Base-by-base conservation (phyloP, 2,329 filamentous ascomycete species). In the Corynespora cassiicola region DNA sequence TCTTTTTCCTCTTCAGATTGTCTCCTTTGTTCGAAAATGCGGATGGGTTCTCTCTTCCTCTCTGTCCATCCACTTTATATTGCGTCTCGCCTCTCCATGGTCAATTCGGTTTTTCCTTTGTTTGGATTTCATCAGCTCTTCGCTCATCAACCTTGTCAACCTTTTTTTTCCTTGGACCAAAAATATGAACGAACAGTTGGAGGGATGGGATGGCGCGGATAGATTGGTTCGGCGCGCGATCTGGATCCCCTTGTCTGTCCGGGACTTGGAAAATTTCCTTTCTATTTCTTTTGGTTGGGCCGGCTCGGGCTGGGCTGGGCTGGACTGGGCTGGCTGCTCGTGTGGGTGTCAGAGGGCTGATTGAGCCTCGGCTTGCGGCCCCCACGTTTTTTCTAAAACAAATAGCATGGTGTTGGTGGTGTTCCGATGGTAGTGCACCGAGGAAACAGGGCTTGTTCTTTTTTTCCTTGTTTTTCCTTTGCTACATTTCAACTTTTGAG, bases 361-460 rank as follows among this genome's bases (percentile, higher is more conserved):
- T n/a, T n/a, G n/a, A n/a, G n/a, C n/a, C n/a, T n/a, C n/a, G n/a
- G n/a, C n/a, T n/a, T n/a, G n/a, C n/a, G n/a, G n/a, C n/a, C n/a
- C n/a, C n/a, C n/a, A n/a, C n/a, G n/a, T n/a, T n/a, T n/a, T n/a
- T n/a, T n/a, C n/a, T n/a, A n/a, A n/a, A n/a, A n/a, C n/a, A n/a
- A n/a, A n/a, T n/a, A 64, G 61, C 61, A 61, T 53, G 63, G 63
- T 59, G 61, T 65, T 65, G 61, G 58, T 45, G 62, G 62, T 54
- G 56, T 65, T 64, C 55, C 54, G 54, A 55, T 40, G 56, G 55
- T 63, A 61, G 55, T 61, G 58, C 55, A 62, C 59, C 55, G 33
- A 50, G 52, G 58, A 61, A 57, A 61, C 50, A 44, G 40, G 39
- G 8, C n/a, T 24, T 24, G 9, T 44, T 39, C 29, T 31, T 31